phyloP scores from a whole-genome alignment of 1,139 yeast genomes.

The Starmera stellimalicola region DNA sequence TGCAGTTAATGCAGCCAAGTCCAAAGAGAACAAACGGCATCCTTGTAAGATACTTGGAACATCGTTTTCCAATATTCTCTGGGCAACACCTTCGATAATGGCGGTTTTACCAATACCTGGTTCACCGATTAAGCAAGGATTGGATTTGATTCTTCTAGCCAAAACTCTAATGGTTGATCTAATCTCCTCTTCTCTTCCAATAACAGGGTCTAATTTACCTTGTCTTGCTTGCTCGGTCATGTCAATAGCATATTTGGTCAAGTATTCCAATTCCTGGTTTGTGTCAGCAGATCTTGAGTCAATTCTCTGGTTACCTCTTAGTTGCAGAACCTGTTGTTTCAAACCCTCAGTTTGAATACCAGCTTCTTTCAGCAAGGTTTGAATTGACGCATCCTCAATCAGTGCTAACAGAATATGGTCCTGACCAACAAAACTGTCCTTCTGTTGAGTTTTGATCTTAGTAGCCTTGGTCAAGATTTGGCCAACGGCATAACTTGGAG shows the following conservation, averaged over 20 bases:
- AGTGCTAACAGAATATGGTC: slow-evolving; percentile 86
- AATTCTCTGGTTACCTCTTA: slow-evolving; percentile 87
- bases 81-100: slow-evolving; percentile 97
- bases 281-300: slow-evolving; percentile 95
- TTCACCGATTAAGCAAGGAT: slow-evolving; percentile 94
- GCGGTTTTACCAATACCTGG: slow-evolving; percentile 99
- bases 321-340: slow-evolving; percentile 69
- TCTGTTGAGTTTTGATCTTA: slow-evolving; percentile 76
- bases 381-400: slow-evolving; percentile 64
- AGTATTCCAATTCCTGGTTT: slow-evolving; percentile 71
- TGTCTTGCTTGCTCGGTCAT: slow-evolving; percentile 88
- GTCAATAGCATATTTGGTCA: slow-evolving; percentile 84
- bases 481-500: slow-evolving; percentile 62
- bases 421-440: slow-evolving; percentile 87
- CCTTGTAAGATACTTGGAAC: slow-evolving; percentile 82
- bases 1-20: slow-evolving; percentile 91
- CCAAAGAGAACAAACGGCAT: slow-evolving; percentile 77
- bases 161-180: slow-evolving; percentile 88
- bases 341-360: slow-evolving; percentile 61
- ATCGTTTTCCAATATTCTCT: slow-evolving; percentile 90
- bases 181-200: slow-evolving; percentile 97
- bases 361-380: slow-evolving; percentile 67
- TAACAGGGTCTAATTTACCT: slow-evolving; percentile 95
- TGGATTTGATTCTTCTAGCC: slow-evolving; percentile 92
- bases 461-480: slow-evolving; percentile 61